Evolutionary conservation across 805 yeast genomes (phyloP), one percentile per base, ranked within the genome.

Genomic region (Ogataea paraovalis): DNA sequence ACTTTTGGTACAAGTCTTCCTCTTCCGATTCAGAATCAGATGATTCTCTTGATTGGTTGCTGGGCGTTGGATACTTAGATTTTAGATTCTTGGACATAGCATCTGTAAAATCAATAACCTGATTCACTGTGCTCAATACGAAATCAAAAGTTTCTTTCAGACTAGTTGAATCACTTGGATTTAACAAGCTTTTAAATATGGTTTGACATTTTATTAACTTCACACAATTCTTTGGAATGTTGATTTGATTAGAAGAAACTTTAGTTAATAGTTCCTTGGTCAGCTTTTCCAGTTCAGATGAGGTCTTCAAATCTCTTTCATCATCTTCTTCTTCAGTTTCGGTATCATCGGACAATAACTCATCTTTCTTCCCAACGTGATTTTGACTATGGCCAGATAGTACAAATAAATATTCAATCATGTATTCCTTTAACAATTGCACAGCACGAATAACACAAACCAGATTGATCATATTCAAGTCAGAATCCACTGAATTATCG

Each of bases 111-210:
- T 57, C 58, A 28, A 61, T 50, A 10, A 54, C 53, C 21, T 54
- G 55, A 12, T 47, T 53, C 27, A 60, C 59, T 28, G 51, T 52
- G 28, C 49, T 39, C 49, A 61, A 49, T 33, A 61, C 58, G 30
- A 58, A 45, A 6, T 58, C 58, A 36, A 65, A 60, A 2, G 60
- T 49, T 39, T 61, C 57, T 28, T 52, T 54, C 39, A 61, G 43
- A 41, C 49, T 48, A 3, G 37, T 47, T 2, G 54, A 45, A 46
- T 59, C 55, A 12, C 38, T 46, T n/a, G 67, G 63, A 33, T 57
- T 46, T 19, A 64, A 41, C 21, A 66, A 40, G 45, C 57, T 49
- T 44, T 58, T 59, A 48, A 66, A 61, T 13, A 65, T 54, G n/a
- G 56, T 56, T 38, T 50, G 56, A 43, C 58, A 55, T 47, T 63